Evolutionary conservation across 129 eudicot species (phyloP), one percentile per base, ranked within the genome.

Genomic region (Pittosporum tobira): DNA sequence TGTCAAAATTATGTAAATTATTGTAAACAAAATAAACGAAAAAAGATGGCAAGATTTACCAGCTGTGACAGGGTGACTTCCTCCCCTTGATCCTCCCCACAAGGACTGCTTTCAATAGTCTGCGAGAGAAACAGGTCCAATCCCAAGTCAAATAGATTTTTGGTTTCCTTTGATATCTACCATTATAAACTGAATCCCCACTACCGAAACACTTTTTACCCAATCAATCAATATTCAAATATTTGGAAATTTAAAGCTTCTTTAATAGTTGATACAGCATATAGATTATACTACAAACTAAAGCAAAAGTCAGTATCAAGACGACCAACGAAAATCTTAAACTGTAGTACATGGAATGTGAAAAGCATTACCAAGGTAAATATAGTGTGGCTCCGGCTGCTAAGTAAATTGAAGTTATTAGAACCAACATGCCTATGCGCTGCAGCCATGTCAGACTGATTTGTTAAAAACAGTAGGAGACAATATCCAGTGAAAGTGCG

Each of bases 381-480:
- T 69, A 88, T 83, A 38, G 96, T 88, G 70, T 88, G 96, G 74
- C 96, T 88, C 57, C 94, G 85, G 59, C 96, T 88, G 74, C 96
- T 88, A 57, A 88, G 79, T 70, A 88, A 54, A 65, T 88, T 88
- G 84, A 83, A 78, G 71, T 88, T 83, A 52, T 88, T 88, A 8
- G 96, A 88, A 46, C 96, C 96, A 45, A 88, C 96, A 66, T 88
- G 96, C 54, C 96, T 76, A 70, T 88, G 96, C 34, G 85, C 96
- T 88, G 80, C 71, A 71, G 40, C 61, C 57, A 66, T 14, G 58
- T 27, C 53, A 69, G 60, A 62, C 54, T 15, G 58, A 28, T 31
- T 51, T 45, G 24, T 52, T 46, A 31, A 29, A 27, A 22, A 38
- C 54, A 55, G 15, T 52, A 42, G 10, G 12, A 40, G 18, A 29